Conservation (phyloP, 495 filamentous ascomycete genomes). For the Rusavskia elegans region DNA sequence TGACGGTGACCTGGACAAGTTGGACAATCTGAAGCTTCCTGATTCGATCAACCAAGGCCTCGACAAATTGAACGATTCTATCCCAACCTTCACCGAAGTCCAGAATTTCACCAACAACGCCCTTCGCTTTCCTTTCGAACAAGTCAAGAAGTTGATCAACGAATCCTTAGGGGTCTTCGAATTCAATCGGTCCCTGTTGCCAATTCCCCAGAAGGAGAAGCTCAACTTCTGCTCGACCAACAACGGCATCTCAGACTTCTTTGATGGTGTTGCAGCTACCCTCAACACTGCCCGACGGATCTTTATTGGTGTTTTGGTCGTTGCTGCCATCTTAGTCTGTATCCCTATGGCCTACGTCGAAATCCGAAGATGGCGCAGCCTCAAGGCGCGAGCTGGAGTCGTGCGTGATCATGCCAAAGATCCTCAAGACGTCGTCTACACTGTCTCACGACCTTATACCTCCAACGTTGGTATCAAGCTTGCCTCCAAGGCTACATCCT, state of each 20-base stretch:
- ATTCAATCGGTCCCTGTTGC: conserved; percentile 63
- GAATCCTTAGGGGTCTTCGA: conserved; percentile 47
- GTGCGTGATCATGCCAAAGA: conserved; percentile 52
- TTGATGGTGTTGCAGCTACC: conserved; percentile 48
- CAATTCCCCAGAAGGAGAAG: conserved; percentile 62
- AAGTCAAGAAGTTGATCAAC: conserved; percentile 55
- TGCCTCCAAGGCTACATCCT: conserved; percentile 49
- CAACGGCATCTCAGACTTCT: conserved; percentile 74
- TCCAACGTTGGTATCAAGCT: conserved; percentile 54
- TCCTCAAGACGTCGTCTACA: conserved; percentile 78
- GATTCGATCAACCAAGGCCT: conserved; percentile 46
- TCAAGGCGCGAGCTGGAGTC: conserved; percentile 50
- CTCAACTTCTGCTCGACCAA: conserved; percentile 81
- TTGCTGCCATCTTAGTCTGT: conserved; percentile 55
- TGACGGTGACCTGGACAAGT: conserved; percentile 34
- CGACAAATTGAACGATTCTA: conserved; percentile 49
- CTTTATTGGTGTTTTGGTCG: conserved; percentile 53
- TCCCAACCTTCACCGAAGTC: conserved; percentile 72
- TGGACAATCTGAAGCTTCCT: conserved; percentile 58
- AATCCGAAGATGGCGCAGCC: conserved; percentile 57
- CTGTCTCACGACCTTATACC: conserved; percentile 64
- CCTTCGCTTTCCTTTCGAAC: conserved; percentile 63
- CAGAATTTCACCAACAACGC: conserved; percentile 57
- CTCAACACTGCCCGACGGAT: conserved; percentile 47
- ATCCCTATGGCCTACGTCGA: conserved; percentile 68